Evolutionary conservation across 306 rosid genomes (phyloP), one percentile per base, ranked within the genome.

Genomic region (Pachyrhizus erosus): DNA sequence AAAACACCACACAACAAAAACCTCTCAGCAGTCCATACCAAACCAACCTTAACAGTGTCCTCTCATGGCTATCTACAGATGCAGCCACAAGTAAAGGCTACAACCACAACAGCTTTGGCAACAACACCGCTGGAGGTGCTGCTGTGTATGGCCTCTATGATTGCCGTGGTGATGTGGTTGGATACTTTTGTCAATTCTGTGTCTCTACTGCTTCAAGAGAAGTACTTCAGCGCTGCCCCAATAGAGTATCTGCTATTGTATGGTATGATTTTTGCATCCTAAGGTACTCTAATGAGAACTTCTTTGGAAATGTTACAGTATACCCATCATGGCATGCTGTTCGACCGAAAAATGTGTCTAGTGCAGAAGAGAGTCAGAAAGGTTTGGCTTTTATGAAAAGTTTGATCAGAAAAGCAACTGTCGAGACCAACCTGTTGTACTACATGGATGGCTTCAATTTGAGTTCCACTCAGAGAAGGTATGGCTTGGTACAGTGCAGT

Each of bases 121-220:
- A 7, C 45, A 57, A 23, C 70, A 29, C 13, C 24, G 26, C 17
- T 29, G 13, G 55, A n/a, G 7, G 12, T 3, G 71, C 37, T 20
- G 33, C 73, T 2, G 77, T 62, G n/a, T 82, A 82, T n/a, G 82
- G 73, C 24, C 33, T 77, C 49, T 82, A 75, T 7, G 77, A 75
- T 3, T 75, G 81, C 61, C 78, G 82, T 0, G 73, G 64, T 0
- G 86, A 83, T 13, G 64, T 42, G 1, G 3, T 9, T 0, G 66
- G 57, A 11, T 40, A 49, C 76, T 26, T 74, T 20, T 82, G 85
- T 9, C 80, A 65, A 54, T 82, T 82, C 70, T 82, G 85, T 14
- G 27, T 82, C 62, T 7, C 67, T 3, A n/a, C 76, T 20, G 85
- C 81, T 1, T 0, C 27, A 10, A 75, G 57, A 0, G 69, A 64